Conservation (phyloP, 164 flowering plant species). For the Nymphaea thermarum region DNA sequence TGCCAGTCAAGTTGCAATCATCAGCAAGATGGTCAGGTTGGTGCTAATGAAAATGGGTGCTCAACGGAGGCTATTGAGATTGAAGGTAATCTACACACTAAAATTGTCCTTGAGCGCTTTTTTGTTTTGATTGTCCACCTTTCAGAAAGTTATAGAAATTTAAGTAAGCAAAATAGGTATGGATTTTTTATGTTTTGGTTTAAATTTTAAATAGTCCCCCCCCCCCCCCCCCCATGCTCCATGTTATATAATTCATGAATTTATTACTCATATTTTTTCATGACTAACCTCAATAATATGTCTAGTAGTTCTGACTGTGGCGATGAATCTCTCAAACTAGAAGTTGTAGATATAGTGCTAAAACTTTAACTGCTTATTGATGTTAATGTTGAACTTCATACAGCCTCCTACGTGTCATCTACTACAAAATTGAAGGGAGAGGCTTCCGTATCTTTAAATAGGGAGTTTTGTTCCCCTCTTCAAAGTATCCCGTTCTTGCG, state of each 20-base stretch:
- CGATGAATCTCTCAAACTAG: not conserved
- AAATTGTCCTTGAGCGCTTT: no score
- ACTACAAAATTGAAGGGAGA: constrained; percentile 21
- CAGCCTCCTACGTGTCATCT: constrained; percentile 24
- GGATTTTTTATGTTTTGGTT: no score
- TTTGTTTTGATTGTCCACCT: no score
- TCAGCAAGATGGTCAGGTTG: not conserved
- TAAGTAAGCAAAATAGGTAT: no score
- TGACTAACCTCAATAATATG: not conserved
- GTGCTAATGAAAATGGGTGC: constrained; percentile 13
- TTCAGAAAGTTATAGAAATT: no score
- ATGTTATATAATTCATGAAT: no score
- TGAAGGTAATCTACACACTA: no score
- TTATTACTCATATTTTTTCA: not conserved
- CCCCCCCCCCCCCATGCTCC: no score
- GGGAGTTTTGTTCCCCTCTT: constrained; percentile 67
- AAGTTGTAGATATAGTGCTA: no score
- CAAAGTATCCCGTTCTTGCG: constrained; percentile 73
- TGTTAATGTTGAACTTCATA: constrained; percentile 4
- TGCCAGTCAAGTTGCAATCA: no score
- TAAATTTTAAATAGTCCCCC: no score
- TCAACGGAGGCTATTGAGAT: not conserved
- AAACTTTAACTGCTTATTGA: no score
- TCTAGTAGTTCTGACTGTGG: not conserved
- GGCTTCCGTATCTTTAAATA: constrained; percentile 14